Conservation (phyloP, 1,284 basidiomycete genomes). For the Cryptococcus wingfieldii region DNA sequence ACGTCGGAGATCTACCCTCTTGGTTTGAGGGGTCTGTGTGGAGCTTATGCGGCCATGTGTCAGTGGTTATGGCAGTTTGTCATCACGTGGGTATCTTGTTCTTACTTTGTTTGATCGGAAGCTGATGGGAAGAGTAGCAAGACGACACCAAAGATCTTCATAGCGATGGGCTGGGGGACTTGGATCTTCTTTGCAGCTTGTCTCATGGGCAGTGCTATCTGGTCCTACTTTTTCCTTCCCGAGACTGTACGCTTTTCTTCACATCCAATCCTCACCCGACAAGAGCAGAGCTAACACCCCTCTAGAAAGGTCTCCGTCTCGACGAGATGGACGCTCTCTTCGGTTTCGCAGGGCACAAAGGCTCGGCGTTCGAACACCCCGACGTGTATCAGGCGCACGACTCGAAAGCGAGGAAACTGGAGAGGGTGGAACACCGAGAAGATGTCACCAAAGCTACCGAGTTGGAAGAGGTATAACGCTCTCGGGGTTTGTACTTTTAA, state of each 20-base stretch:
- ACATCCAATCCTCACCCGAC: no score
- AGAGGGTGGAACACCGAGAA: constrained; percentile 1
- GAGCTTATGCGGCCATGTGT: constrained; percentile 23
- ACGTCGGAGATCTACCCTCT: constrained; percentile 22
- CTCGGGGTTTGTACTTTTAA: no score
- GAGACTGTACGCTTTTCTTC: constrained; percentile 5
- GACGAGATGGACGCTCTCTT: constrained; percentile 13
- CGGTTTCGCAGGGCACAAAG: constrained; percentile 7
- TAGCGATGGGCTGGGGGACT: constrained; percentile 22
- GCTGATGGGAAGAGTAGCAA: not conserved
- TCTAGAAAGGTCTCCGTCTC: constrained; percentile 11
- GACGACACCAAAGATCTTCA: constrained; percentile 30
- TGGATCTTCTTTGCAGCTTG: constrained; percentile 30
- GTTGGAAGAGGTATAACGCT: constrained; percentile 1
- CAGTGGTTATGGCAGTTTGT: constrained; percentile 20
- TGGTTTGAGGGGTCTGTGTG: constrained; percentile 12
- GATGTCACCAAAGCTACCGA: not conserved
- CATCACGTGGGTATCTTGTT: constrained; percentile 10
- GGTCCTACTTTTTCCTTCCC: constrained; percentile 16
- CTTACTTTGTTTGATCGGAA: not conserved
- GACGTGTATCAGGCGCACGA: not conserved
- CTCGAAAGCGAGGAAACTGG: constrained; percentile 4
- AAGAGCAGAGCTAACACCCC: not conserved
- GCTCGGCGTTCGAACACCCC: not conserved
- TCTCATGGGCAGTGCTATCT: constrained; percentile 9